Base-by-base conservation (phyloP, 257 asterid genomes). In the Solanum tarijense region DNA sequence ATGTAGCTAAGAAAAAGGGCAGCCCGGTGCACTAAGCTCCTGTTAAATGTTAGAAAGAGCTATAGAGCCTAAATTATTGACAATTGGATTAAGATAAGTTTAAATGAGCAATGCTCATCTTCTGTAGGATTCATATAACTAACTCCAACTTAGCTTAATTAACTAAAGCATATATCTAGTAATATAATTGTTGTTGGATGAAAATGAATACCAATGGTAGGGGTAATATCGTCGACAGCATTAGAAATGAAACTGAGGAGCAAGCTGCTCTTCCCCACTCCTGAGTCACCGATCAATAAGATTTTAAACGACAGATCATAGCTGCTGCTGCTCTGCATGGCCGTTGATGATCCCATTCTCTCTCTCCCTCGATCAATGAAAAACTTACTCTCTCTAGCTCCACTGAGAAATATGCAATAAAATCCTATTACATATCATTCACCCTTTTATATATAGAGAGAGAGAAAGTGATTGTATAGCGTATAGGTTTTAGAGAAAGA, bases 191-290 rank as follows among this genome's bases (percentile, higher is more conserved):
- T 58, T 58, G 66, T 58, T 20, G 25, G 25, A 58, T 58, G 68
- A 21, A 58, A 20, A 32, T 41, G 36, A 39, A 12, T 94, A 96
- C 99, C 98, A 82, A 96, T 95, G 86, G 99, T 97, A 29, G 99
- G 99, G 66, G 98, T 85, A 84, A 95, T 96, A 93, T 95, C 94
- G 58, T 94, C 97, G 84, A 92, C 93, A 3, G 91, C 88, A 89
- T 91, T 93, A n/a, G 98, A 95, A 85, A 95, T 96, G 92, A 97
- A 96, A 87, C 92, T 92, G 86, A 97, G 96, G 79, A 97, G 98
- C 71, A 97, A 93, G 86, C 98, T 96, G 91, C 99, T 97, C 90
- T 97, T 97, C 88, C 99, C 99, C 86, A 96, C 99, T 79, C 96
- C 98, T 9, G 99, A 96, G 82, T 97, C 99, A 87, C 99, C 99